Conservation (phyloP, 2,329 filamentous ascomycete species). For the Diplodia sapinea region DNA sequence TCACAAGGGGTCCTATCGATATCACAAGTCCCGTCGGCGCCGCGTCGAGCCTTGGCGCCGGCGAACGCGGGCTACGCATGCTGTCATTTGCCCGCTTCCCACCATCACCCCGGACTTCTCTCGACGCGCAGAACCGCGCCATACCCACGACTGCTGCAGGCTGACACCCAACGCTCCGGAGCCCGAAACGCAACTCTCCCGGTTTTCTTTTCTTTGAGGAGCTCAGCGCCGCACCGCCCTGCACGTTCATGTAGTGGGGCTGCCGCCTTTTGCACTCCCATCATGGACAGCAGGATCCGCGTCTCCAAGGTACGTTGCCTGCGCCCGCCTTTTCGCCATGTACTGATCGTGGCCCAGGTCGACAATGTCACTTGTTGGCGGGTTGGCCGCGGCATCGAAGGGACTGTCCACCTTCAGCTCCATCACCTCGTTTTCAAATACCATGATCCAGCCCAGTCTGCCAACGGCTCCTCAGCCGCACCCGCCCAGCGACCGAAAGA, state of each 20-base stretch:
- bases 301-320: conserved; percentile 50
- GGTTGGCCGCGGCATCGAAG: conserved; percentile 61
- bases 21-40: conserved; percentile 23
- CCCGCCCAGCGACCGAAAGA: conserved; percentile 61
- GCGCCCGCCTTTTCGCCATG: background rate
- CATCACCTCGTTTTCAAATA: conserved; percentile 71
- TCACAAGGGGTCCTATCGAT: conserved; percentile 29
- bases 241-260: conserved; percentile 27
- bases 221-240: background rate
- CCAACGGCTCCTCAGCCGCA: conserved; percentile 45
- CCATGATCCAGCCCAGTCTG: conserved; percentile 49
- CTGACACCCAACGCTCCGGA: conserved; percentile 9
- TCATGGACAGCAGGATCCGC: conserved; percentile 53
- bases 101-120: conserved; percentile 25
- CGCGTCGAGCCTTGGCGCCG: conserved; percentile 23
- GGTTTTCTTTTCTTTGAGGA: background rate
- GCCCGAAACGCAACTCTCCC: background rate
- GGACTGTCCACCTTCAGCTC: conserved; percentile 66
- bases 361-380: conserved; percentile 67
- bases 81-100: conserved; percentile 29
- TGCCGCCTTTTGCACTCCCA: conserved; percentile 26
- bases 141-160: conserved; percentile 12
- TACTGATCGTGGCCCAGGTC: conserved; percentile 51
- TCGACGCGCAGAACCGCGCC: conserved; percentile 16
- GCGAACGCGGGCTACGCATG: conserved; percentile 18